phyloP scores from a whole-genome alignment of 352 stramenopile genomes.

The Phytophthora pluvialis region DNA sequence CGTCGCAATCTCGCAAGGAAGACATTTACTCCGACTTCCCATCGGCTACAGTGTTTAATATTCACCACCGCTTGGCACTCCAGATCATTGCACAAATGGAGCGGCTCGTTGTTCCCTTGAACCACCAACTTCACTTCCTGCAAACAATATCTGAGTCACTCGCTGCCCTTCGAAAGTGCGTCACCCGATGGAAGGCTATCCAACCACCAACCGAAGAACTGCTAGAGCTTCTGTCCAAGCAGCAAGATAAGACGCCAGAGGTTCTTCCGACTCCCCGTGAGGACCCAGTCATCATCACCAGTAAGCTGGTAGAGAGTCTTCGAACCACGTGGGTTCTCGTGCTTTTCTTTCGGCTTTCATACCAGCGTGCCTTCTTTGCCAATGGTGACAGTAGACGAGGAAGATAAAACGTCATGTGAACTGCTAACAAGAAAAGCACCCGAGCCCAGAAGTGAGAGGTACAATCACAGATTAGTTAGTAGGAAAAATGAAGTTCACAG shows the following conservation, averaged over 20 bases:
- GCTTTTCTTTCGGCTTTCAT: constrained; percentile 41
- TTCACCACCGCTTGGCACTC: constrained; percentile 20
- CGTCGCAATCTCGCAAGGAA: constrained; percentile 1
- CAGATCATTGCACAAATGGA: constrained; percentile 28
- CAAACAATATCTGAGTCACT: constrained; percentile 10
- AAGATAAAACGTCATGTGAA: not conserved
- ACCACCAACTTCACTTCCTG: constrained; percentile 30
- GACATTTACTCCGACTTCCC: not conserved
- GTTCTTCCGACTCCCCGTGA: constrained; percentile 25
- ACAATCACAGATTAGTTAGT: constrained; percentile 8
- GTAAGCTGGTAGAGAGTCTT: constrained; percentile 24
- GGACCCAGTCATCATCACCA: constrained; percentile 6
- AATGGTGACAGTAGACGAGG: constrained; percentile 18
- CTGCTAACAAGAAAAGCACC: not conserved
- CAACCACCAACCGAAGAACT: constrained; percentile 29
- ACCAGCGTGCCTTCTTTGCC: constrained; percentile 45
- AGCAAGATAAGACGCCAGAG: constrained; percentile 7
- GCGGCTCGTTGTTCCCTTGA: constrained; percentile 27
- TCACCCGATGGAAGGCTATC: constrained; percentile 20
- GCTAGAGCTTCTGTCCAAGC: constrained; percentile 14
- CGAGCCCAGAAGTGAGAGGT: not conserved
- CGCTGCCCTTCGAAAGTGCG: not conserved
- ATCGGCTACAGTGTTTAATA: constrained; percentile 1
- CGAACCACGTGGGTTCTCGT: constrained; percentile 31
- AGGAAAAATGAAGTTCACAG: not conserved